Percentiles rank a stretch among this genome's conserved stretches.
phyloP scores from a whole-genome alignment of 768 basidiomycete genomes.

The Mycena rosella region DNA sequence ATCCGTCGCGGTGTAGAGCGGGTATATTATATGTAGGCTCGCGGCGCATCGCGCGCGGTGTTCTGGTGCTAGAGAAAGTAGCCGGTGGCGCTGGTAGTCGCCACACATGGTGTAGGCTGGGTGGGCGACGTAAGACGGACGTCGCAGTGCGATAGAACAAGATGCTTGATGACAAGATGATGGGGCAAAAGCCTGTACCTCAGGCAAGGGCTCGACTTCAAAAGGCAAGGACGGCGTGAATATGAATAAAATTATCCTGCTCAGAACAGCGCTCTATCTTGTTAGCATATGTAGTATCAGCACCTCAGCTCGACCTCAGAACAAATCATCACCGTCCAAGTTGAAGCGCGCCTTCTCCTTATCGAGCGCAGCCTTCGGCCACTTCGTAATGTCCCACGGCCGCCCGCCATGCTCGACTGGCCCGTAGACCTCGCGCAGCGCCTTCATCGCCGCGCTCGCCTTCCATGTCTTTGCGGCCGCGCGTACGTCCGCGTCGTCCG shows the following conservation, averaged over 20 bases:
- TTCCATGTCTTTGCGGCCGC: slow-evolving; percentile 26
- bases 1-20: not conserved
- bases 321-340: slow-evolving; percentile 9
- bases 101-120: not conserved
- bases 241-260: too few relatives aligned
- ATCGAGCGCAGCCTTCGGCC: not conserved
- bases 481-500: slow-evolving; percentile 23
- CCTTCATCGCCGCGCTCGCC: slow-evolving; percentile 30
- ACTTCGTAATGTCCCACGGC: slow-evolving; percentile 30
- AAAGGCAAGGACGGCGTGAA: too few relatives aligned
- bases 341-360: slow-evolving; percentile 3
- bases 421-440: slow-evolving; percentile 22
- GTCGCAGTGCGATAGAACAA: too few relatives aligned
- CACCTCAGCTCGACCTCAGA: not conserved
- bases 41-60: not conserved
- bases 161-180: too few relatives aligned
- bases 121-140: not conserved
- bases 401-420: slow-evolving; percentile 27
- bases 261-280: too few relatives aligned
- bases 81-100: not conserved
- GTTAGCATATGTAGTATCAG: too few relatives aligned
- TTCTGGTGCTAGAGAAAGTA: too few relatives aligned
- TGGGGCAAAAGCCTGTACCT: too few relatives aligned
- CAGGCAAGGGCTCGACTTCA: too few relatives aligned
- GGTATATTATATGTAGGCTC: not conserved